Evolutionary conservation across 495 filamentous ascomycete genomes (phyloP).

Genomic region (Neurospora tetraspora): DNA sequence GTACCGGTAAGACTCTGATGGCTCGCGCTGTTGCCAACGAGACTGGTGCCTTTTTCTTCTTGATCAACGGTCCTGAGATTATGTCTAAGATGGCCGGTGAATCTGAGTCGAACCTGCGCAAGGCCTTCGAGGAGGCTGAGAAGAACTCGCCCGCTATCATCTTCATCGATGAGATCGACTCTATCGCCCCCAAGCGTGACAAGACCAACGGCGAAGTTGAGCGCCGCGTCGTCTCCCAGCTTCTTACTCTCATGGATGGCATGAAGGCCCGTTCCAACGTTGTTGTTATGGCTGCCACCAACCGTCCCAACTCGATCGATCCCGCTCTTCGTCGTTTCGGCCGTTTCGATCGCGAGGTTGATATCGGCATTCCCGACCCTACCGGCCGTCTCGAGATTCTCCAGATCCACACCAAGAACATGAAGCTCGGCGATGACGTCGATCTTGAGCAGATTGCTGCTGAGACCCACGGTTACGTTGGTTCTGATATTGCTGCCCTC

Average conservation of each 20-base stretch:
- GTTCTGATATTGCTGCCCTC: constrained; percentile 96
- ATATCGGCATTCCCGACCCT: constrained; percentile 95
- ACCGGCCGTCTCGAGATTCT: constrained; percentile 98
- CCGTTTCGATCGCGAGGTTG: constrained; percentile 96
- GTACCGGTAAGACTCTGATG: constrained; percentile 99
- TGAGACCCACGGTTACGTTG: constrained; percentile 98
- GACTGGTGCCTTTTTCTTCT: constrained; percentile 97
- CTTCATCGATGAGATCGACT: constrained; percentile 99
- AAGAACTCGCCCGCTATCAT: constrained; percentile 99
- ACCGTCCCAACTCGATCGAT: constrained; percentile 95
- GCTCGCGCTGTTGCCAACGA: constrained; percentile 97
- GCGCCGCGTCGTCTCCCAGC: constrained; percentile 94
- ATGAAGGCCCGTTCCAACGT: constrained; percentile 99
- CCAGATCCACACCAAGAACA: constrained; percentile 99
- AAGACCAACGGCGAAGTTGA: constrained; percentile 99
- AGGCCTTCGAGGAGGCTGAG: constrained; percentile 97
- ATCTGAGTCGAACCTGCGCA: constrained; percentile 93
- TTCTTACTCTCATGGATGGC: constrained; percentile 96
- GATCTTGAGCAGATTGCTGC: constrained; percentile 94
- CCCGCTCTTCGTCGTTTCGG: constrained; percentile 95
- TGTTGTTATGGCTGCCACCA: constrained; percentile 97
- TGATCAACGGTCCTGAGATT: constrained; percentile 98
- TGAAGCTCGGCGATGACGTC: constrained; percentile 96
- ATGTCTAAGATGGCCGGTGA: constrained; percentile 99
- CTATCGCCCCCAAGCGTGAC: constrained; percentile 97